Evolutionary conservation across 2,329 filamentous ascomycete species (phyloP).

Genomic region (Berkeleyomyces rouxiae): DNA sequence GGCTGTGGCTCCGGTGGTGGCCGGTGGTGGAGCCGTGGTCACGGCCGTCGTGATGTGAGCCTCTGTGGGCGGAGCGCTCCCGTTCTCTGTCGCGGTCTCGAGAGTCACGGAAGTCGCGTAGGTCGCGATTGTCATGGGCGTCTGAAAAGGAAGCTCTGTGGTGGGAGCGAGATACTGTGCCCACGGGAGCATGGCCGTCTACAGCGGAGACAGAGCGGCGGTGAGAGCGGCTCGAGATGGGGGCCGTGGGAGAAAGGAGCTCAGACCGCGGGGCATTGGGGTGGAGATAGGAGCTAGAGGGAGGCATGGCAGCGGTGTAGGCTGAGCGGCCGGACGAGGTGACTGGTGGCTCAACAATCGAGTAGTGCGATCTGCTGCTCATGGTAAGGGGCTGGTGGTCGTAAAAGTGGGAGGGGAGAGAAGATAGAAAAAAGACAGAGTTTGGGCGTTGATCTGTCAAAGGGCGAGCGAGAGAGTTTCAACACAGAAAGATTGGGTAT

Average conservation of each 20-base stretch:
- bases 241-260: constrained; percentile 16
- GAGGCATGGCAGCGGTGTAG: constrained; percentile 4
- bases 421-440: neutral
- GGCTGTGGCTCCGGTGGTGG: constrained; percentile 19
- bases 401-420: neutral
- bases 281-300: neutral
- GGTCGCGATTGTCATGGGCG: neutral
- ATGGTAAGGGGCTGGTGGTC: neutral
- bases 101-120: neutral
- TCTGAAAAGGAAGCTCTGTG: constrained; percentile 13
- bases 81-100: constrained; percentile 7
- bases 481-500: neutral
- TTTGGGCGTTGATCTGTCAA: neutral
- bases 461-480: neutral
- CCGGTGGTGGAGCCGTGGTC: constrained; percentile 8
- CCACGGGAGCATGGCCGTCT: neutral
- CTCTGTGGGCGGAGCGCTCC: constrained; percentile 23
- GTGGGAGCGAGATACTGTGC: constrained; percentile 16
- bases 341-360: constrained; percentile 2
- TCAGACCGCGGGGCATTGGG: constrained; percentile 10
- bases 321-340: neutral
- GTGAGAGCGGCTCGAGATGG: constrained; percentile 17
- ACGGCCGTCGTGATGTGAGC: constrained; percentile 17
- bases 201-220: constrained; percentile 9
- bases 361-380: constrained; percentile 12